Base-by-base conservation (phyloP, 2,329 filamentous ascomycete genomes). In the Thermomyces lanuginosus region DNA sequence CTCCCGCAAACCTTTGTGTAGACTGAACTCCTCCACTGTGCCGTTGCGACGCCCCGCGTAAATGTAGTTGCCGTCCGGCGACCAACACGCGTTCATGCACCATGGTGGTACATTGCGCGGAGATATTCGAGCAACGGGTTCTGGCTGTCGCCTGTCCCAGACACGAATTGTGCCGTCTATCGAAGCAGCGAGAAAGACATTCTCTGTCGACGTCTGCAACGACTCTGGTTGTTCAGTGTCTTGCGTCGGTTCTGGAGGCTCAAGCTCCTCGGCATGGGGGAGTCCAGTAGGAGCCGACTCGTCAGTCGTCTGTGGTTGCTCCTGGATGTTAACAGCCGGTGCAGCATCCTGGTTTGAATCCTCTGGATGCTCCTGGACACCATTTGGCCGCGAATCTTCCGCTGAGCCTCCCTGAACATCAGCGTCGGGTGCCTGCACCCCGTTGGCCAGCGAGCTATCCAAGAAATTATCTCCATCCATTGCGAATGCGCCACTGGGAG, bases 61-160 rank as follows among this genome's bases (percentile, higher is more conserved):
- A 42, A 98, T 84, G 52, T 72, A 82, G 53, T 95, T 95, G 8
- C 89, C 89, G 48, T 93, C 80, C 0, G 83, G 83, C 29, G 78
- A 86, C 89, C 89, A 98, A 57, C 83, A 92, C 1, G 83, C 82
- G 38, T 81, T 84, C 73, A 92, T 93, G 52, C 86, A 95, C 86
- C 86, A 98, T 0, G 86, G 89, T 1, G 89, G 86, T 1, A 82
- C 79, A 7, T 72, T 69, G 7, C 73, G 64, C 10, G 78, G 80
- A 1, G 65, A 63, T 30, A 95, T 86, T 15, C 75, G 72, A 2
- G 89, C 83, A 2, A 92, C 64, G 0, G 86, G 77, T 18, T 76
- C 67, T 1, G 69, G 68, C 36, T 78, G 69, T 11, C 89, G 72
- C 28, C 58, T 45, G 36, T 63, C 60, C 59, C 60, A 63, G 20